A percentile compares a stretch with the other conserved stretches of the same genome.
phyloP scores from a whole-genome alignment of 257 asterid genomes.

The Ocimum tenuiflorum region DNA sequence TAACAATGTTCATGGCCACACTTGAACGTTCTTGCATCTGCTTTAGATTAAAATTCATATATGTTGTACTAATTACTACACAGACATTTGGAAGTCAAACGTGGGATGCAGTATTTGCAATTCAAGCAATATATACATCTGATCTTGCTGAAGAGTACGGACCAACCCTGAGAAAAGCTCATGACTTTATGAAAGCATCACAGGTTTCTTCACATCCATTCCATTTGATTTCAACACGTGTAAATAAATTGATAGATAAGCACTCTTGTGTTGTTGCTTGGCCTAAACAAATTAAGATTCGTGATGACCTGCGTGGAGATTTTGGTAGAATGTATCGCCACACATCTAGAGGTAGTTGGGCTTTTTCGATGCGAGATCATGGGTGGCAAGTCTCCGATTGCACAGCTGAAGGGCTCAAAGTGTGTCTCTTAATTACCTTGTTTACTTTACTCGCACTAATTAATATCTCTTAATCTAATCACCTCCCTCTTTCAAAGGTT shows the following conservation, averaged over 20 bases:
- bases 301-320: conserved; percentile 38
- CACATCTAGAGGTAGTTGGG: conserved; percentile 46
- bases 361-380: conserved; percentile 52
- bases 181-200: conserved; percentile 45
- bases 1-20: too few relatives aligned
- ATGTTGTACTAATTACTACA: too few relatives aligned
- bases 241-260: too few relatives aligned
- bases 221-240: neutral
- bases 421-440: neutral
- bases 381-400: conserved; percentile 62
- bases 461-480: neutral
- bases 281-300: conserved; percentile 24
- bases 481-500: conserved; percentile 7
- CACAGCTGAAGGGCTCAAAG: conserved; percentile 52
- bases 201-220: conserved; percentile 30
- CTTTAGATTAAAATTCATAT: too few relatives aligned
- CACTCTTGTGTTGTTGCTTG: neutral
- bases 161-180: conserved; percentile 28
- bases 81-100: conserved; percentile 48
- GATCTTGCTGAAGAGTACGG: conserved; percentile 34
- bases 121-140: conserved; percentile 43
- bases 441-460: neutral
- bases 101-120: conserved; percentile 51
- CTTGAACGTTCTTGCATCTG: too few relatives aligned
- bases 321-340: conserved; percentile 42